Base-by-base conservation (phyloP, 257 asterid species). In the Petunia secreta region DNA sequence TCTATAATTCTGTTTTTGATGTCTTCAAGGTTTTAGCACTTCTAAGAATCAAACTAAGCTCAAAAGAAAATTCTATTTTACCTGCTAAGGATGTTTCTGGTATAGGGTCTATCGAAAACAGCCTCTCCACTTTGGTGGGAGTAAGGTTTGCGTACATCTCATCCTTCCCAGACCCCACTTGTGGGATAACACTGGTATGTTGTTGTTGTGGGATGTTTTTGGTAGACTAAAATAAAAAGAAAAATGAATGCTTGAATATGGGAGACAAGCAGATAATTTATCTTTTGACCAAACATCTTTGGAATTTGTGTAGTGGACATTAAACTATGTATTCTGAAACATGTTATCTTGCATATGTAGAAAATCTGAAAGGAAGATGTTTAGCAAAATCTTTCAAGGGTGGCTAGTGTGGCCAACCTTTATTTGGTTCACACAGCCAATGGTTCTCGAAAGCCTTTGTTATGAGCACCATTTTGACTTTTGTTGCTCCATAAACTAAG, bases 311-410 rank as follows among this genome's bases (percentile, higher is more conserved):
- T 69, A 16, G 48, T 25, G 15, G 46, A 69, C 55, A 68, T 25
- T 68, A 44, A 46, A 68, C 76, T 44, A 44, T 44, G 57, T 68
- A 9, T 9, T 69, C 59, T 69, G 59, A 69, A 69, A 54, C 77
- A 16, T 69, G 5, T 58, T 25, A 54, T 4, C 77, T 46, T 46
- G 77, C 44, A 69, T 58, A 46, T 69, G 25, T 46, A 9, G 77
- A 69, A 46, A 48, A 46, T 69, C 2, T 69, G 40, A 69, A 46
- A 6, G 60, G 59, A 71, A 71, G 59, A 10, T 71, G 43, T 39
- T 11, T 71, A 25, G 43, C 77, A 25, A 46, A 48, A 1, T 25
- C 34, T 71, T 71, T 69, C 59, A 25, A 48, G 77, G 77, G 77
- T 48, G 77, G 34, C 77, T 71, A 25, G 44, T 71, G 50, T 48